Evolutionary conservation across 106 monocot species (phyloP), one percentile per base, ranked within the genome.

Genomic region (Dendrobium officinale): DNA sequence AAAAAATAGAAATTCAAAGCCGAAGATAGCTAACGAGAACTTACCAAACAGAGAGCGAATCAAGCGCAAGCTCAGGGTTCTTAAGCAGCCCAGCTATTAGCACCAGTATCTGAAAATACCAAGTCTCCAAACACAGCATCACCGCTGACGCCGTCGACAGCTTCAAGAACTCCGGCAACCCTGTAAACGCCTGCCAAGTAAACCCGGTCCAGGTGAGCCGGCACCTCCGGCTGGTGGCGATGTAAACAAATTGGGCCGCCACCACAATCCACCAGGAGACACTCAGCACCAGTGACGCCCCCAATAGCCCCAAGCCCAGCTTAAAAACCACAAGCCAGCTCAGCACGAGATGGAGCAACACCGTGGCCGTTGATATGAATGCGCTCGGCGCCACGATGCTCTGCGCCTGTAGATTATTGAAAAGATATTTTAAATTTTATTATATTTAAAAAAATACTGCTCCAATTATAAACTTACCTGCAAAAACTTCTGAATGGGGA

Each of bases 341-440:
- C 55, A 95, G 78, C 61, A 86, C 13, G 9, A 95, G 42, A 75
- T 95, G 95, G 18, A 88, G 78, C 26, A 43, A 55, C 5, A 88
- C 43, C 5, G 91, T 88, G 0, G 70, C 85, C 6, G 64, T 77
- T 0, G 92, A 86, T 9, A 96, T 93, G 77, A 85, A 91, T 3
- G 96, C 96, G 70, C 91, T 90, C 9, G 96, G 96, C 31, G 91
- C 85, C 17, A 96, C 89, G 42, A 96, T 96, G 82, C 96, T 96
- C 81, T 96, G 96, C 7, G 96, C 89, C 84, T 78, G 55, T n/a
- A 4, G 22, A 6, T 4, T 8, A 56, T 19, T 40, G 4, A 31
- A 31, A 17, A 17, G 1, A 45, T 45, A n/a, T 6, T 31, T 31
- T 40, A 27, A 40, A 13, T 72, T 9, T 13, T 29, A 26, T 13